Percentiles rank a stretch among this genome's conserved stretches.
These are phyloP conservation scores for Grosmannia huntii DNA, from an alignment of 2,329 filamentous ascomycete species.

Conservation along the genomic window DNA sequence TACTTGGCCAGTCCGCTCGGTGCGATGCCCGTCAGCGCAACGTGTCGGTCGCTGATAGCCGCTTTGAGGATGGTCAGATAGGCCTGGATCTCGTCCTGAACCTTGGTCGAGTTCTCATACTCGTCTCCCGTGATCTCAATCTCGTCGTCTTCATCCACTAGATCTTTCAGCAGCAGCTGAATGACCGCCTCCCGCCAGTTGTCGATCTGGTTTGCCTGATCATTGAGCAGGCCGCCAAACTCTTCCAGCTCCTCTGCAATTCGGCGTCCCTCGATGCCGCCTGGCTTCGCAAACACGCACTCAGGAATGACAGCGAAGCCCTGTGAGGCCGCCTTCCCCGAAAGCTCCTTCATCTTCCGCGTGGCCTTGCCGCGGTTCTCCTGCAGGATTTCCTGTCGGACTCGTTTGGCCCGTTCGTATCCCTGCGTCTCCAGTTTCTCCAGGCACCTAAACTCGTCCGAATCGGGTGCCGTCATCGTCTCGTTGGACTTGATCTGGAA, in stretches of 20 bases:
- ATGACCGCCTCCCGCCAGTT: slow-evolving; percentile 65
- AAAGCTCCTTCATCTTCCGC: slow-evolving; percentile 50
- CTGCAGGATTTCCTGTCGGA: slow-evolving; percentile 68
- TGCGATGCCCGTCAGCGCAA: slow-evolving; percentile 62
- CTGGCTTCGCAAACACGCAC: slow-evolving; percentile 36
- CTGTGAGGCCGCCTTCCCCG: slow-evolving; percentile 35
- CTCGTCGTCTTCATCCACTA: slow-evolving; percentile 70
- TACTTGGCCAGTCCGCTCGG: slow-evolving; percentile 58
- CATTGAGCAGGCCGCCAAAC: slow-evolving; percentile 54
- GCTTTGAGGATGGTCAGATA: slow-evolving; percentile 71
- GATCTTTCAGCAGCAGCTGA: slow-evolving; percentile 55
- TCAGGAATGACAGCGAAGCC: slow-evolving; percentile 51
- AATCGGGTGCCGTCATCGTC: slow-evolving; percentile 49
- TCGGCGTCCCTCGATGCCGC: slow-evolving; percentile 60
- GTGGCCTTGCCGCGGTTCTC: slow-evolving; percentile 45
- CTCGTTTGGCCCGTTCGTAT: slow-evolving; percentile 66
- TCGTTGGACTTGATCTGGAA: slow-evolving; percentile 71
- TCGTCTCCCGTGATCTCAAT: slow-evolving; percentile 76
- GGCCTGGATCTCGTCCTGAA: slow-evolving; percentile 79
- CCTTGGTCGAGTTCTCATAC: slow-evolving; percentile 73
- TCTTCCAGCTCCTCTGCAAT: slow-evolving; percentile 53
- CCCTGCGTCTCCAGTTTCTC: slow-evolving; percentile 58
- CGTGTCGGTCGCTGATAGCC: slow-evolving; percentile 65
- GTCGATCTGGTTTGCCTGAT: slow-evolving; percentile 57
- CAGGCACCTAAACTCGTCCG: slow-evolving; percentile 50